These are phyloP conservation scores for Begonia masoniana DNA, from an alignment of 306 rosid species.

Conservation along the genomic window DNA sequence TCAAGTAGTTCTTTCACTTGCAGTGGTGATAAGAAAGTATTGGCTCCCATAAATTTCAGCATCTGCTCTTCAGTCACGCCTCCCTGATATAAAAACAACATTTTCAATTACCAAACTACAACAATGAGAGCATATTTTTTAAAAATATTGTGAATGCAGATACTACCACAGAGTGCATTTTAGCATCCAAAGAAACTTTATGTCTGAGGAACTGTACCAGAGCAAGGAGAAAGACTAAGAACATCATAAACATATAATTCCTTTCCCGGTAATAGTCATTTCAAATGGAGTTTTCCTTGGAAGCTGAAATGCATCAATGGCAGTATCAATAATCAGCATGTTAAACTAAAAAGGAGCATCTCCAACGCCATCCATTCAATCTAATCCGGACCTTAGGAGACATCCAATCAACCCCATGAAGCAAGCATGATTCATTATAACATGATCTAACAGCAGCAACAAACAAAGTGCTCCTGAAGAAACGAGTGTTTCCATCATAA, in stretches of 20 bases:
- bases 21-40: constrained; percentile 44
- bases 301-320: constrained; percentile 6
- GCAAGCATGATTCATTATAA: constrained; percentile 84
- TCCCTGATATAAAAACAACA: constrained; percentile 36
- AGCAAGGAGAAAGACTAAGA: constrained; percentile 8
- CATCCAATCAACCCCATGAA: constrained; percentile 96
- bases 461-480: constrained; percentile 88
- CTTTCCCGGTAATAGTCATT: background rate
- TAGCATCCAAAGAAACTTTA: constrained; percentile 10
- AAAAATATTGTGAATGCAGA: constrained; percentile 1
- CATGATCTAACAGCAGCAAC: constrained; percentile 92
- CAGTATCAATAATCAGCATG: background rate
- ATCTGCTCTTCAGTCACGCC: constrained; percentile 95
- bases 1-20: constrained; percentile 75
- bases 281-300: background rate
- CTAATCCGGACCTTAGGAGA: constrained; percentile 64
- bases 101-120: too few relatives aligned
- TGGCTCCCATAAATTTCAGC: constrained; percentile 93
- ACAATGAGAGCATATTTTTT: too few relatives aligned
- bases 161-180: constrained; percentile 7
- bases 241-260: background rate
- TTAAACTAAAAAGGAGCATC: background rate
- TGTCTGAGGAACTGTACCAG: background rate
- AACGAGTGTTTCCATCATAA: constrained; percentile 93
- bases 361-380: background rate